phyloP scores from a whole-genome alignment of 2,329 filamentous ascomycete genomes.

The Chrysoporthe austroafricana region DNA sequence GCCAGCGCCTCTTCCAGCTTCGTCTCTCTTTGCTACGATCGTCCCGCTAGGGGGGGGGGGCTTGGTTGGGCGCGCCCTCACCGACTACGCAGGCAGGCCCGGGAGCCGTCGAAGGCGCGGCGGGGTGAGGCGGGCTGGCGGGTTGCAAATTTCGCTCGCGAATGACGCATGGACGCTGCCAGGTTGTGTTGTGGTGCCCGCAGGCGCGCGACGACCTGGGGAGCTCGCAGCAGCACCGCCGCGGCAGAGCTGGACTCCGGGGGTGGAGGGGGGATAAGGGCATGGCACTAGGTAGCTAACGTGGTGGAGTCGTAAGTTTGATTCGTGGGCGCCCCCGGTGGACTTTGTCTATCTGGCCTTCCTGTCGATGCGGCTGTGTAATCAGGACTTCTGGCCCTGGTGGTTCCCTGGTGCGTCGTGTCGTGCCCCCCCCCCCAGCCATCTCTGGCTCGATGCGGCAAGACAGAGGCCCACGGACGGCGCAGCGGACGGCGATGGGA shows the following conservation, averaged over 20 bases:
- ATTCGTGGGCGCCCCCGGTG: neutral
- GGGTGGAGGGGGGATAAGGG: too few species aligned
- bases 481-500: neutral
- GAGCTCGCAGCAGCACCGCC: neutral
- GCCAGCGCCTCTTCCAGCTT: too few species aligned
- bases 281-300: neutral
- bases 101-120: neutral
- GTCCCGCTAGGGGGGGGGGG: too few species aligned
- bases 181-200: neutral
- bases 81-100: neutral
- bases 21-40: too few species aligned
- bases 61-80: neutral
- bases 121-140: neutral
- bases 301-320: neutral
- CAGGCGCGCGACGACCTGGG: neutral
- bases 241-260: too few species aligned
- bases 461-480: neutral
- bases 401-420: too few species aligned
- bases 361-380: neutral
- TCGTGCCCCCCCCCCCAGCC: neutral
- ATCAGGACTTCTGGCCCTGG: neutral
- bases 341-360: neutral
- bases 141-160: neutral
- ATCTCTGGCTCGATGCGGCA: neutral
- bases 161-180: neutral